Evolutionary conservation across 2,329 filamentous ascomycete genomes (phyloP).

Genomic region (Drechmeria coniospora): DNA sequence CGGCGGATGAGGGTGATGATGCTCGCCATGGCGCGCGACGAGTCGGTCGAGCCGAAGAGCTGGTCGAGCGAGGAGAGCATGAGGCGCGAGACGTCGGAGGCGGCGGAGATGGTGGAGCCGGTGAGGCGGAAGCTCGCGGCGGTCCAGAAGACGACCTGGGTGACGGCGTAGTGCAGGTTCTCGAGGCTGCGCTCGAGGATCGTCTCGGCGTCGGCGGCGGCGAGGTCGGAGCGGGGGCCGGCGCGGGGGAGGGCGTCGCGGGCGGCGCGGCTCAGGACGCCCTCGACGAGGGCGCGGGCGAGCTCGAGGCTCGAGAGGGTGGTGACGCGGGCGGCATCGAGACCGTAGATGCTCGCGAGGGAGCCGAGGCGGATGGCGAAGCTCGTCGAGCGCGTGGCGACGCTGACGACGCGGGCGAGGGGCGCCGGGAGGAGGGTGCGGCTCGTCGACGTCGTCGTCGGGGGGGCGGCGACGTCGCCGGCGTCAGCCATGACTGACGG

Average conservation of each 20-base stretch:
- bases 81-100: conserved; percentile 41
- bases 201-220: conserved; percentile 36
- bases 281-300: conserved; percentile 37
- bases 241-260: conserved; percentile 31
- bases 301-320: conserved; percentile 42
- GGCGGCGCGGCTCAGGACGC: conserved; percentile 36
- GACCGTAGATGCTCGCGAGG: conserved; percentile 33
- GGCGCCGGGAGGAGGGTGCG: conserved; percentile 40
- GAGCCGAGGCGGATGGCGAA: conserved; percentile 39
- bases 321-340: conserved; percentile 38
- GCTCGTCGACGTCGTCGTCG: conserved; percentile 5
- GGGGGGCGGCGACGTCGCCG: too few relatives aligned
- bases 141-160: conserved; percentile 44
- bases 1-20: conserved; percentile 48
- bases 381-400: conserved; percentile 44
- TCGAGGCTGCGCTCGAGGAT: conserved; percentile 41
- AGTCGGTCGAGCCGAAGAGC: conserved; percentile 54
- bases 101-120: conserved; percentile 35
- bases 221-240: conserved; percentile 29
- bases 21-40: conserved; percentile 49
- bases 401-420: conserved; percentile 42
- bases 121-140: conserved; percentile 45
- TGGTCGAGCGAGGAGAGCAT: conserved; percentile 45
- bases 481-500: too few relatives aligned
- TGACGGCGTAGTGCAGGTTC: conserved; percentile 40